Evolutionary conservation across 345 rosid species (phyloP), one percentile per base, ranked within the genome.

Genomic region (Mercurialis annua): DNA sequence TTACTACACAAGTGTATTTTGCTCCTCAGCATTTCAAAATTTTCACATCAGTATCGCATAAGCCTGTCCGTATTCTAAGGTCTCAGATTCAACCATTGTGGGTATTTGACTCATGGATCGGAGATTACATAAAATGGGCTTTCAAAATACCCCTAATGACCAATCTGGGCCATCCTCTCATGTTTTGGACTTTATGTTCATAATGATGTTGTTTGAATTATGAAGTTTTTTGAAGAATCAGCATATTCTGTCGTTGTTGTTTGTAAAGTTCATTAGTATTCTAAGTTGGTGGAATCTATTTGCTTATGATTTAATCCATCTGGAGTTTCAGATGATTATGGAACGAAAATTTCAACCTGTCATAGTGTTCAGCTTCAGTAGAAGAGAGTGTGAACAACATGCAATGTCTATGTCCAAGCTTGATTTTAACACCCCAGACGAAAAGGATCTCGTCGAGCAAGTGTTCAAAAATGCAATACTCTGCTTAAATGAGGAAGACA

Each of bases 401-500:
- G 99, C 99, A 47, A 83, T 91, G 92, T 94, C 95, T 56, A 91
- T 94, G 97, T 85, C 96, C 57, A 94, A 89, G 82, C 99, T 94
- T 65, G 97, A 94, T 82, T 94, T 91, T 77, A 91, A 91, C 82
- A 84, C 92, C 52, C 79, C 80, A 52, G 99, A 89, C 64, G 98
- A 94, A 73, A 94, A 89, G 76, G 87, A 82, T 58, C 61, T 55
- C 1, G 98, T 94, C 72, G 98, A 87, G 65, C 81, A 91, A 65
- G 87, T 94, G 53, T 94, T 94, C 67, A 81, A 49, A 54, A 91
- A 82, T 83, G 99, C 96, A 6, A 73, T 94, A 18, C 86, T 80
- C 53, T 94, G 97, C 81, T 86, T 94, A 82, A 89, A 84, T 73
- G 97, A 91, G 81, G 99, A 94, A 75, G 99, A 91, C 76, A 85